Conservation (phyloP, 257 asterid species). For the Ilex asprella region DNA sequence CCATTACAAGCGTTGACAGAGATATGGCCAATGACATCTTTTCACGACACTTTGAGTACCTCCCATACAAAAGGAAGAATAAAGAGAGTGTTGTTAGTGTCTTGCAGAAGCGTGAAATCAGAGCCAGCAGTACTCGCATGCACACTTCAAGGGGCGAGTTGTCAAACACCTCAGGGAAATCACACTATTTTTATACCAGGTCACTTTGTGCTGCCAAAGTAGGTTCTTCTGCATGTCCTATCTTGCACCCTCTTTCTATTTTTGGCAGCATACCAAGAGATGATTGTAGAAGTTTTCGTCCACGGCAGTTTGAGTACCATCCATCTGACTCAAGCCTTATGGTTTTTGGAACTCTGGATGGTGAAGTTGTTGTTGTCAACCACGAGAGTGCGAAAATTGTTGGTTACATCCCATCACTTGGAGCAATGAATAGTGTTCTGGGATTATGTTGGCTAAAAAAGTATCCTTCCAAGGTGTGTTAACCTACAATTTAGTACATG, state of each 20-base stretch:
- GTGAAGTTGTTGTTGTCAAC: conserved; percentile 80
- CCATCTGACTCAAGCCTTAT: conserved; percentile 90
- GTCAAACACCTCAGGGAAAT: conserved; percentile 30
- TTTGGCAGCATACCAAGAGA: conserved; percentile 35
- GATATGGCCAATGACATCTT: conserved; percentile 53
- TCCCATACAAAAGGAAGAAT: conserved; percentile 57
- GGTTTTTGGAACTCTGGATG: conserved; percentile 92
- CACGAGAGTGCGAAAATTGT: conserved; percentile 74
- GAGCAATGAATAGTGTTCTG: conserved; percentile 81
- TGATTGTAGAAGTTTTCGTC: conserved; percentile 68
- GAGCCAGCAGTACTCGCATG: conserved; percentile 33
- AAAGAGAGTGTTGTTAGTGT: conserved; percentile 58
- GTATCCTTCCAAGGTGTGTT: conserved; percentile 71
- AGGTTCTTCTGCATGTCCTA: conserved; percentile 80
- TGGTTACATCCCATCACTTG: conserved; percentile 73
- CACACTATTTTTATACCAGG: conserved; percentile 67
- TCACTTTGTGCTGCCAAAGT: conserved; percentile 80
- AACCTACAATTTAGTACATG: conserved; percentile 5
- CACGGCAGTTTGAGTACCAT: conserved; percentile 93
- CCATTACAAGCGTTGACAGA: conserved; percentile 49
- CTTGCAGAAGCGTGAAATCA: conserved; percentile 71
- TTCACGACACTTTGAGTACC: conserved; percentile 56
- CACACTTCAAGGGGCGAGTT: conserved; percentile 30
- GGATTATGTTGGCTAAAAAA: conserved; percentile 90
- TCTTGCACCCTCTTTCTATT: conserved; percentile 59